Evolutionary conservation across 2,329 filamentous ascomycete genomes (phyloP).

Genomic region (Arthrinium phaeospermum): DNA sequence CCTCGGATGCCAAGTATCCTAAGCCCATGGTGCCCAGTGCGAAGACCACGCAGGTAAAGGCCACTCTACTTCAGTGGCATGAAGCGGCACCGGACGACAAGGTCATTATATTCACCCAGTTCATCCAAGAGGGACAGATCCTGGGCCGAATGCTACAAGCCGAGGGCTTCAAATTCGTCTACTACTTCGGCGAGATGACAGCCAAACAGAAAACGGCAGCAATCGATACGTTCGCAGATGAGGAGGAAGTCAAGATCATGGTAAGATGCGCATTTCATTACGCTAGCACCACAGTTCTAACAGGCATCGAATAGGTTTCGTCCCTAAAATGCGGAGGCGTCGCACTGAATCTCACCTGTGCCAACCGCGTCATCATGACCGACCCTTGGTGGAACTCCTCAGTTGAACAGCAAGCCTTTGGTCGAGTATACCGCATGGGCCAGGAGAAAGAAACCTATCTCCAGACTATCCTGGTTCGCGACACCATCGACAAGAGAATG

Average conservation of each 20-base stretch:
- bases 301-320: constrained; percentile 38
- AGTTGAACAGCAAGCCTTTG: constrained; percentile 66
- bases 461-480: no score
- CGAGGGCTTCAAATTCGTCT: constrained; percentile 42
- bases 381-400: constrained; percentile 68
- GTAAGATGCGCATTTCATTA: no score
- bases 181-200: constrained; percentile 40
- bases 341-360: constrained; percentile 47
- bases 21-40: neutral
- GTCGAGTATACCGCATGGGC: constrained; percentile 67
- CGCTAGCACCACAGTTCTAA: neutral
- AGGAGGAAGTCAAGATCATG: no score
- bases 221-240: no score
- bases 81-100: constrained; percentile 20
- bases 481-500: no score
- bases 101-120: constrained; percentile 22
- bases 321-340: constrained; percentile 43
- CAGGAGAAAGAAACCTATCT: constrained; percentile 66
- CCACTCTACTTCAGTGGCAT: neutral
- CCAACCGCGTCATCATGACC: constrained; percentile 59
- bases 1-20: neutral
- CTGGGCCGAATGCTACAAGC: constrained; percentile 43
- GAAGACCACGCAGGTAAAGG: neutral
- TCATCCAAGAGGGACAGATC: constrained; percentile 25
- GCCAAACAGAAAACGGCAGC: constrained; percentile 25